A percentile compares a stretch with the other conserved stretches of the same genome.
Conservation (phyloP, 768 basidiomycete genomes). For the Leccinum arenicola region DNA sequence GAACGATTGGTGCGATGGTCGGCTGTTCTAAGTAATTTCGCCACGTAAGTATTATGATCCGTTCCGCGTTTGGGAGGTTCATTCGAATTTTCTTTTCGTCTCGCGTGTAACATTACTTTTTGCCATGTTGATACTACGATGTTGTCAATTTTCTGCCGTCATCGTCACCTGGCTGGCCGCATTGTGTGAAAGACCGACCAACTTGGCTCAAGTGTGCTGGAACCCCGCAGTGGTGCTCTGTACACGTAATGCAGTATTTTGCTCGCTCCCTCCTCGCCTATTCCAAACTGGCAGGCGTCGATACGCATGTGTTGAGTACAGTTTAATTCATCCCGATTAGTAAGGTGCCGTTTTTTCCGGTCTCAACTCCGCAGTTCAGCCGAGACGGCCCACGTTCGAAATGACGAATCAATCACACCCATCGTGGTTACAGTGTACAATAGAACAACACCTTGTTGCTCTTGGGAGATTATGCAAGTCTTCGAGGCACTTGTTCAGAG, state of each 20-base stretch:
- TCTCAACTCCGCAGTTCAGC: too few relatives aligned
- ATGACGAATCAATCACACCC: too few relatives aligned
- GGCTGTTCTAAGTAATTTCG: not conserved
- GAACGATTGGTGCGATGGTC: not conserved
- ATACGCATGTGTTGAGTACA: too few relatives aligned
- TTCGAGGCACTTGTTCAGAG: too few relatives aligned
- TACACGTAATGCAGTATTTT: not conserved
- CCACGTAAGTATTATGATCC: not conserved
- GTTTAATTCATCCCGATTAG: too few relatives aligned
- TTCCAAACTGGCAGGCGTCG: too few relatives aligned
- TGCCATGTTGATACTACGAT: not conserved
- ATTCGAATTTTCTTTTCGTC: not conserved
- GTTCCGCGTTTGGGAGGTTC: not conserved
- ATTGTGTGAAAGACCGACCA: not conserved
- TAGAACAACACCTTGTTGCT: too few relatives aligned
- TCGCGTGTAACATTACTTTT: not conserved
- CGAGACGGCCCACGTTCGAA: too few relatives aligned
- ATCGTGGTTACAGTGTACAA: too few relatives aligned
- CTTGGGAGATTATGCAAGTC: too few relatives aligned
- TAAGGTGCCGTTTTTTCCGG: too few relatives aligned
- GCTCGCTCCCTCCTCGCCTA: not conserved
- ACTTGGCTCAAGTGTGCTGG: not conserved
- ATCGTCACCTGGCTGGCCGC: not conserved
- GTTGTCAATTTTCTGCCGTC: not conserved
- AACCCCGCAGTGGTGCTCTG: not conserved